Evolutionary conservation across 2,329 filamentous ascomycete species (phyloP), one percentile per base, ranked within the genome.

Genomic region (Talaromyces funiculosus): DNA sequence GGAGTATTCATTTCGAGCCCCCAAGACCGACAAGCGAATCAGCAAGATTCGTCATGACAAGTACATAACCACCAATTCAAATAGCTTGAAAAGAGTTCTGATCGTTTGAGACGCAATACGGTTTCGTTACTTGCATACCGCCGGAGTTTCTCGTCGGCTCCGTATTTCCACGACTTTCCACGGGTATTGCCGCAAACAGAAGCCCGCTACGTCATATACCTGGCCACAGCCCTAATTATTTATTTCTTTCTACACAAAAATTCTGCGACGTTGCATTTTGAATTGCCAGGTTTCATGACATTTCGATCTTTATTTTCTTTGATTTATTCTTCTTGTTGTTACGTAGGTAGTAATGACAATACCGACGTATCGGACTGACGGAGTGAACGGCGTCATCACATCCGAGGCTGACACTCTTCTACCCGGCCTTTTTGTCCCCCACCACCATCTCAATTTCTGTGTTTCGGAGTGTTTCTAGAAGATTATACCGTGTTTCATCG

Each of bases 111-210:
- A 29, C 8, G 3, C 7, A 14, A 49, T 18, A 29, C 14, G 8
- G 5, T 33, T 33, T 9, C n/a, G 2, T 22, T 51, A 35, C 18
- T 16, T 33, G 29, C 26, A 20, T 18, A 5, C 4, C 5, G 12
- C 3, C 47, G 47, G 47, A 51, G 47, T 51, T 51, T 51, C 47
- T 35, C 18, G 9, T 33, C 47, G 47, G 47, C 6, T 7, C 47
- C n/a, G n/a, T 51, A 35, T 51, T 51, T 51, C 47, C 29, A 51
- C 47, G 47, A 20, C 47, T 14, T 51, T 51, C 47, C 47, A 51
- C 47, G 47, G 47, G 47, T 22, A 35, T 33, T 51, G 47, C 47
- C 29, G 47, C 47, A 51, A 51, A 51, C 47, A 51, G 47, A 33
- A 20, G 5, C 47, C n/a, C 18, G 29, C 9, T 49, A 51, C 47